phyloP scores from a whole-genome alignment of 176 grass and related monocot species.

The Canna indica region DNA sequence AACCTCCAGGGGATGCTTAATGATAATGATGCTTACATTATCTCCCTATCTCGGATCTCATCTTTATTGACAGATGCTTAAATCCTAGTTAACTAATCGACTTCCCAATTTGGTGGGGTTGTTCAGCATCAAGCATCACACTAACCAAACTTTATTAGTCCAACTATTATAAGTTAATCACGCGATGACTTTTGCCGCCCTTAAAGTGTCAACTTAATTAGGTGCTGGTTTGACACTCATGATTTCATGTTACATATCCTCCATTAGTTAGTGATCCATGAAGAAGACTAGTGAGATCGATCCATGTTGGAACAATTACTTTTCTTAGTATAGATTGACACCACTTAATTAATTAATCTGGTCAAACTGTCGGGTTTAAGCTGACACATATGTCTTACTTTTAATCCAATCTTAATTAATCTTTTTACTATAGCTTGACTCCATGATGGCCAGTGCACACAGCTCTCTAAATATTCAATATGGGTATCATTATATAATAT shows the following conservation, averaged over 20 bases:
- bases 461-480: not conserved
- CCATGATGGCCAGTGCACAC: not conserved
- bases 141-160: not conserved
- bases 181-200: not conserved
- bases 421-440: not conserved
- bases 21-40: not conserved
- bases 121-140: not conserved
- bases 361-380: slow-evolving; percentile 5
- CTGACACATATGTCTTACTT: not conserved
- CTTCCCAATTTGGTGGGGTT: too few species aligned
- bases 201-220: not conserved
- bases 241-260: not conserved
- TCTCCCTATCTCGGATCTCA: not conserved
- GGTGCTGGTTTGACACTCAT: not conserved
- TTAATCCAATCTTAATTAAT: not conserved
- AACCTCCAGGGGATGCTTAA: not conserved
- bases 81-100: too few species aligned
- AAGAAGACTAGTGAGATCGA: too few species aligned
- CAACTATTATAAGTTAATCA: not conserved
- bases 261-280: not conserved
- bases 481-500: not conserved
- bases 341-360: not conserved
- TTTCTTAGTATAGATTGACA: not conserved
- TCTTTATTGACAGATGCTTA: not conserved
- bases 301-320: too few species aligned